Conservation (phyloP, 2,329 filamentous ascomycete species). For the Fusarium clavum region DNA sequence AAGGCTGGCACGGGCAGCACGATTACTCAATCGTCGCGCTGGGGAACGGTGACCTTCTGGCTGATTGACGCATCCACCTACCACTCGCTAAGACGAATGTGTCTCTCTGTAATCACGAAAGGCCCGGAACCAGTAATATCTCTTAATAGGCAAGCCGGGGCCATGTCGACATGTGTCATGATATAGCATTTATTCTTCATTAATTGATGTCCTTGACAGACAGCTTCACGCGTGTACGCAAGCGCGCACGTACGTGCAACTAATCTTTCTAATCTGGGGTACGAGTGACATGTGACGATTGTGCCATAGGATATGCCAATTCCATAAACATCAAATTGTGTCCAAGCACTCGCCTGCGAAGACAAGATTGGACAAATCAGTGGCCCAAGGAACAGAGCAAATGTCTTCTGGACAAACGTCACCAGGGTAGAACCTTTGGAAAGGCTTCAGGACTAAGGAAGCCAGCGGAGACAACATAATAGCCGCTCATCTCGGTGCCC, state of each 20-base stretch:
- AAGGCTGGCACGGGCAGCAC: slow-evolving; percentile 55
- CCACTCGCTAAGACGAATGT: not conserved
- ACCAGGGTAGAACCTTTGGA: slow-evolving; percentile 2
- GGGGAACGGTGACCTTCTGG: slow-evolving; percentile 29
- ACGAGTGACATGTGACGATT: slow-evolving; percentile 17
- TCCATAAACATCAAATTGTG: not conserved
- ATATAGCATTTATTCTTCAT: slow-evolving; percentile 49
- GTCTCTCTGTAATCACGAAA: slow-evolving; percentile 29
- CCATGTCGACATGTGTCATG: slow-evolving; percentile 48
- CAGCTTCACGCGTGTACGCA: slow-evolving; percentile 20
- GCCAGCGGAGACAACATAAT: slow-evolving; percentile 6
- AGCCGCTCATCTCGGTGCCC: slow-evolving; percentile 12
- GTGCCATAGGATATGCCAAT: slow-evolving; percentile 1
- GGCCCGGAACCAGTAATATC: slow-evolving; percentile 33
- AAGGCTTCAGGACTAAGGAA: slow-evolving; percentile 5
- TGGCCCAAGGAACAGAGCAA: not conserved
- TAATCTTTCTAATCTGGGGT: slow-evolving; percentile 24
- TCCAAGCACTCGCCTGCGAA: not conserved
- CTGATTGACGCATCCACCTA: not conserved
- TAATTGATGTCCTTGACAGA: slow-evolving; percentile 43
- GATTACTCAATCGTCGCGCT: slow-evolving; percentile 49
- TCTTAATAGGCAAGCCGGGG: slow-evolving; percentile 39
- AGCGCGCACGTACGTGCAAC: slow-evolving; percentile 25
- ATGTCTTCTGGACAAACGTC: slow-evolving; percentile 8
- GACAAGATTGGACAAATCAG: not conserved